These are phyloP conservation scores for Cicer yamashitae DNA, from an alignment of 306 rosid species.

Conservation along the genomic window DNA sequence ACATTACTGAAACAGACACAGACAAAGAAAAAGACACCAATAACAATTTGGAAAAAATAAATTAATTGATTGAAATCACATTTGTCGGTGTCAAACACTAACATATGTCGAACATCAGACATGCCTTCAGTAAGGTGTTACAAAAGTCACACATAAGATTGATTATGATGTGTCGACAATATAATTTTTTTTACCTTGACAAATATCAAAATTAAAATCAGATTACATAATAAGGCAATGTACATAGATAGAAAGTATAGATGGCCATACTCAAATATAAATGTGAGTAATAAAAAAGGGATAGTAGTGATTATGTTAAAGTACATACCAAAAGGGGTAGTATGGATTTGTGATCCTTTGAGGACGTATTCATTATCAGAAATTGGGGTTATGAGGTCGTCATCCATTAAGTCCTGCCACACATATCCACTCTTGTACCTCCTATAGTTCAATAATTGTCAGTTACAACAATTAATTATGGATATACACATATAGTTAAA, in stretches of 20 bases:
- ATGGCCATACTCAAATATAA: constrained; percentile 45
- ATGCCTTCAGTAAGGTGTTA: no score
- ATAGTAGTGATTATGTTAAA: constrained; percentile 3
- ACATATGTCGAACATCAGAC: no score
- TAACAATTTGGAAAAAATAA: no score
- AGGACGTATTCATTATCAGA: constrained; percentile 91
- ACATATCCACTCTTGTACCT: constrained; percentile 88
- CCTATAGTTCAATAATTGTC: constrained; percentile 54
- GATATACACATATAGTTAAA: constrained; percentile 14
- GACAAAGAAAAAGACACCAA: no score
- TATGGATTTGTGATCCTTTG: constrained; percentile 78
- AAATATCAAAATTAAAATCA: no score
- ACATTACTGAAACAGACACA: no score
- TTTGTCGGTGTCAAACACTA: no score
- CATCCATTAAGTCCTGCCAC: constrained; percentile 92
- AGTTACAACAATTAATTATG: constrained; percentile 47
- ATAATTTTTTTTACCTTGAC: no score
- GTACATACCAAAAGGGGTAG: constrained; percentile 52
- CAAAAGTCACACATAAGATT: no score
- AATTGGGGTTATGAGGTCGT: constrained; percentile 82
- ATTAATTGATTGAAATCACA: no score
- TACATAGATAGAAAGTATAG: constrained; percentile 42
- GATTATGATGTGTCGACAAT: no score
- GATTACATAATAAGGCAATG: constrained; percentile 14
- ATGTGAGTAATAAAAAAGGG: constrained; percentile 30